These are phyloP conservation scores for Athelia psychrophila DNA, from an alignment of 1,284 basidiomycete species.

Conservation along the genomic window DNA sequence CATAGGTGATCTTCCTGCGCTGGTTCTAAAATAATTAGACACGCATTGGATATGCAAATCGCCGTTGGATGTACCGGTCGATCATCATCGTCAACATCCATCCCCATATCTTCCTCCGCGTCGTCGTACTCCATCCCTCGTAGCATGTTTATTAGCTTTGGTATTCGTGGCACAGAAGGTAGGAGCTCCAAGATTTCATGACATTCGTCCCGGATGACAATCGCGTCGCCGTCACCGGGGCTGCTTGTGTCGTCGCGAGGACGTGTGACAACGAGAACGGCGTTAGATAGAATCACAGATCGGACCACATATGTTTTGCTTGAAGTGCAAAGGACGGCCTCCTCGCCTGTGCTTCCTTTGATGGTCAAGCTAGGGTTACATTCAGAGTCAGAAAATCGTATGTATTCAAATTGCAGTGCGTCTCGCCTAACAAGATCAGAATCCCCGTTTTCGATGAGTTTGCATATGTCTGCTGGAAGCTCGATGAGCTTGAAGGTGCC, in stretches of 20 bases:
- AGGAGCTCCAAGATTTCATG: slow-evolving; percentile 78
- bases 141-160: slow-evolving; percentile 62
- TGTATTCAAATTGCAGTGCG: slow-evolving; percentile 3
- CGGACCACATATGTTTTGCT: slow-evolving; percentile 79
- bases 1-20: slow-evolving; percentile 45
- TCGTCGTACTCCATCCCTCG: slow-evolving; percentile 69
- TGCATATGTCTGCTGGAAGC: slow-evolving; percentile 60
- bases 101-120: slow-evolving; percentile 55
- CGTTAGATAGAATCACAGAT: slow-evolving; percentile 84
- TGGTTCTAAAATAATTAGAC: slow-evolving; percentile 20
- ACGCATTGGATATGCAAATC: background rate
- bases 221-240: slow-evolving; percentile 31
- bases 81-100: slow-evolving; percentile 29
- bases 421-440: slow-evolving; percentile 25
- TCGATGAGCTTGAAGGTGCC: slow-evolving; percentile 66
- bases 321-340: slow-evolving; percentile 84
- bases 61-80: background rate
- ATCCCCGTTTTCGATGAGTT: slow-evolving; percentile 41
- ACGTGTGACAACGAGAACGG: slow-evolving; percentile 70
- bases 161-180: slow-evolving; percentile 69
- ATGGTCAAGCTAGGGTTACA: slow-evolving; percentile 57
- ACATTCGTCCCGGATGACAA: slow-evolving; percentile 69
- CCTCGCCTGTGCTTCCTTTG: slow-evolving; percentile 78
- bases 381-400: slow-evolving; percentile 1
- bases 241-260: slow-evolving; percentile 23